phyloP scores from a whole-genome alignment of 129 eudicot species.

The Gnaphalium uliginosum region DNA sequence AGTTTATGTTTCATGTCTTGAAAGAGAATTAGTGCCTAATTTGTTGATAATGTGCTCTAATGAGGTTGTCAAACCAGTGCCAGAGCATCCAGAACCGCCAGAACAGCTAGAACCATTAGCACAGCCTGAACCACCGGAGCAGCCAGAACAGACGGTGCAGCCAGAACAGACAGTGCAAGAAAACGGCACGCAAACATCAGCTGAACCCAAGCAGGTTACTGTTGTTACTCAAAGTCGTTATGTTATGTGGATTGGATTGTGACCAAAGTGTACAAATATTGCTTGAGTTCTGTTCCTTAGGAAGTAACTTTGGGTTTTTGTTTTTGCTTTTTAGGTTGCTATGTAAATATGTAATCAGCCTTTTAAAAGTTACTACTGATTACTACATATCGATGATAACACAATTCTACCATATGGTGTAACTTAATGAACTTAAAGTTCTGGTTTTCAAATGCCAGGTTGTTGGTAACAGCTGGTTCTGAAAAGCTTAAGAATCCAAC shows the following conservation, averaged over 20 bases:
- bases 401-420: slow-evolving; percentile 8
- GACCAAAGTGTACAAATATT: slow-evolving; percentile 19
- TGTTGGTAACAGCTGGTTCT: slow-evolving; percentile 11
- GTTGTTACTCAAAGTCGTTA: slow-evolving; percentile 20
- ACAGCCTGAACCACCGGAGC: background rate
- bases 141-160: slow-evolving; percentile 26
- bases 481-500: slow-evolving; percentile 6
- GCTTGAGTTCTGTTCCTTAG: slow-evolving; percentile 14
- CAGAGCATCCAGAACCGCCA: slow-evolving; percentile 39
- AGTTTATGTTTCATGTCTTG: slow-evolving; percentile 74
- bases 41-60: slow-evolving; percentile 80
- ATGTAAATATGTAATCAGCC: slow-evolving; percentile 18
- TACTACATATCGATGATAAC: slow-evolving; percentile 5
- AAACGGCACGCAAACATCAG: slow-evolving; percentile 51
- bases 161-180: slow-evolving; percentile 36
- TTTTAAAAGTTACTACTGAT: slow-evolving; percentile 9
- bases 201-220: slow-evolving; percentile 71
- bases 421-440: background rate
- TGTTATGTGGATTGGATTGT: slow-evolving; percentile 30
- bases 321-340: slow-evolving; percentile 19
- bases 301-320: slow-evolving; percentile 3
- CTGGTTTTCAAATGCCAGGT: slow-evolving; percentile 1
- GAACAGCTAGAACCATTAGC: slow-evolving; percentile 31
- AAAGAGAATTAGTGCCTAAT: slow-evolving; percentile 85
- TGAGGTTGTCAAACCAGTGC: slow-evolving; percentile 44